A percentile compares a stretch with the other conserved stretches of the same genome.
These are phyloP conservation scores for Corylus avellana DNA, from an alignment of 306 rosid genomes.

Conservation along the genomic window DNA sequence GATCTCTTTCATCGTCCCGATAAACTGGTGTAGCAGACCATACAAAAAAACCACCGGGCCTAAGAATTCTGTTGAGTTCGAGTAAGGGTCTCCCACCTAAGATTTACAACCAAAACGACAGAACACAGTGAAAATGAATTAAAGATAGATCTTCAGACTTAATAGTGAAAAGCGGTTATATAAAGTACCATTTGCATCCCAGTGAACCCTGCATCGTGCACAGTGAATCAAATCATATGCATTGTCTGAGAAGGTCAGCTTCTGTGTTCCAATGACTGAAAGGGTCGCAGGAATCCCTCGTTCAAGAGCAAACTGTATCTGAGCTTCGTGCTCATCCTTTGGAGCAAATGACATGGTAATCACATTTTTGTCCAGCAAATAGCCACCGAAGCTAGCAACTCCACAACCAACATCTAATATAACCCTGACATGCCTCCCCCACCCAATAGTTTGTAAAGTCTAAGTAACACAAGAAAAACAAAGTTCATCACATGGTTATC, in stretches of 20 bases:
- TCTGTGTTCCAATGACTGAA: constrained; percentile 91
- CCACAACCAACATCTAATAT: constrained; percentile 96
- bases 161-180: constrained; percentile 10
- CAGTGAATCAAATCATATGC: constrained; percentile 92
- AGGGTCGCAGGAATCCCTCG: constrained; percentile 97
- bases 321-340: constrained; percentile 98
- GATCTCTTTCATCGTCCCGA: constrained; percentile 69
- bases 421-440: constrained; percentile 83
- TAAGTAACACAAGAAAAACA: constrained; percentile 28
- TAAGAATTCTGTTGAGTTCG: constrained; percentile 89
- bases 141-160: constrained; percentile 1
- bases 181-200: constrained; percentile 90
- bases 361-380: constrained; percentile 74
- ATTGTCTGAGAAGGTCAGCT: constrained; percentile 68
- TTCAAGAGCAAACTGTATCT: constrained; percentile 97
- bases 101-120: constrained; percentile 22
- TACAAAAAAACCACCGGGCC: constrained; percentile 92
- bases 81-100: constrained; percentile 85
- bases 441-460: constrained; percentile 57
- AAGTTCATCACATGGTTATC: background rate
- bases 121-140: constrained; percentile 1
- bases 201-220: constrained; percentile 96
- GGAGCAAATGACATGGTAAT: constrained; percentile 97
- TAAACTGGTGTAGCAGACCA: constrained; percentile 99
- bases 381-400: constrained; percentile 97